phyloP scores from a whole-genome alignment of 1,284 basidiomycete species.

The Boletellus dicymbophilus region DNA sequence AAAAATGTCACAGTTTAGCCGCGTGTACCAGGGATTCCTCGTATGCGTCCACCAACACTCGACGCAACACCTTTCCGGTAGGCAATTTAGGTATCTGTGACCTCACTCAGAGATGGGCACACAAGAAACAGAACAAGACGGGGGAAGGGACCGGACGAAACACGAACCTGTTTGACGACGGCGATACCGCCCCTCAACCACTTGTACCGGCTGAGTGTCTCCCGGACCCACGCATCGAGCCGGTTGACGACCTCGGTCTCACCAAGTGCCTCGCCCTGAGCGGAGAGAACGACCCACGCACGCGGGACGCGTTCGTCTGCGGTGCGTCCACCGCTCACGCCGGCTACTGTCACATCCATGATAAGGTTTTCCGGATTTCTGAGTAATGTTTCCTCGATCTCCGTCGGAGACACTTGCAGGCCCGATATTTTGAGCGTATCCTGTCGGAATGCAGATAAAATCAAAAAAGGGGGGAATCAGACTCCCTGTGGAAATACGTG shows the following conservation, averaged over 20 bases:
- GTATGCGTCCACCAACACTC: slow-evolving; percentile 57
- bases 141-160: neutral
- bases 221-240: slow-evolving; percentile 60
- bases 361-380: slow-evolving; percentile 60
- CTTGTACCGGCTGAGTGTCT: slow-evolving; percentile 68
- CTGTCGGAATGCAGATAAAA: slow-evolving; percentile 33
- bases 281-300: slow-evolving; percentile 72
- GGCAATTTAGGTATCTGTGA: slow-evolving; percentile 67
- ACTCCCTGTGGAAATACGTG: neutral
- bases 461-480: slow-evolving; percentile 4
- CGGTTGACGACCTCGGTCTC: slow-evolving; percentile 41
- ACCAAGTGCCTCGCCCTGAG: slow-evolving; percentile 49
- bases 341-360: slow-evolving; percentile 64
- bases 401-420: slow-evolving; percentile 71
- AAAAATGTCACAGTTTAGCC: slow-evolving; percentile 17
- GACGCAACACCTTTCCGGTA: slow-evolving; percentile 66
- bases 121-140: too few relatives aligned
- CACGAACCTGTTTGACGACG: slow-evolving; percentile 57
- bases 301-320: slow-evolving; percentile 69
- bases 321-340: slow-evolving; percentile 66
- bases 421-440: slow-evolving; percentile 77
- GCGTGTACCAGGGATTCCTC: slow-evolving; percentile 34
- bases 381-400: slow-evolving; percentile 66
- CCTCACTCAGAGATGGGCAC: neutral
- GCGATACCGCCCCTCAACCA: slow-evolving; percentile 71